Evolutionary conservation across 164 flowering plant species (phyloP).

Genomic region (Annona cherimola): DNA sequence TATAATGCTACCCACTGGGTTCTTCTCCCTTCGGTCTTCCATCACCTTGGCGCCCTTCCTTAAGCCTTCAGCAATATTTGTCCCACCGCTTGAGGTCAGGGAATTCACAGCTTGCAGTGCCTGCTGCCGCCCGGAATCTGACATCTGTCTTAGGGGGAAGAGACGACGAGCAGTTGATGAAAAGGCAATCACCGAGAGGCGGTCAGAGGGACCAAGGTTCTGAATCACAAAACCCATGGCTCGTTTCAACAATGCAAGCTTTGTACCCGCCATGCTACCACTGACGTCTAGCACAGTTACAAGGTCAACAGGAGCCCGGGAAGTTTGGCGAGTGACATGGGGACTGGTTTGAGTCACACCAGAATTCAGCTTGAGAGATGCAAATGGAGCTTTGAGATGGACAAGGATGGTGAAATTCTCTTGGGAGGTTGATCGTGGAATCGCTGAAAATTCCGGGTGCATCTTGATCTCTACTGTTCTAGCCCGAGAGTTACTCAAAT

Average conservation of each 20-base stretch:
- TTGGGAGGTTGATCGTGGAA: conserved; percentile 39
- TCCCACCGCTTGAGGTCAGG: conserved; percentile 74
- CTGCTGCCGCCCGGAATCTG: conserved; percentile 61
- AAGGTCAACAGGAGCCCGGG: conserved; percentile 85
- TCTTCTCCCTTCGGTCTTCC: conserved; percentile 66
- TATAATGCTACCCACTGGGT: conserved; percentile 76
- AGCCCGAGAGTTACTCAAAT: background rate
- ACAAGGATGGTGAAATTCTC: conserved; percentile 55
- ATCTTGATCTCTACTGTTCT: conserved; percentile 48
- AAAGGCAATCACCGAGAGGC: conserved; percentile 91
- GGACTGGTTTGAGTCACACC: conserved; percentile 13
- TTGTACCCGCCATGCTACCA: conserved; percentile 98
- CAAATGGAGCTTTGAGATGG: conserved; percentile 76
- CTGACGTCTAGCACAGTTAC: conserved; percentile 96
- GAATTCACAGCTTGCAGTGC: conserved; percentile 84
- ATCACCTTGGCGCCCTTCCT: conserved; percentile 77
- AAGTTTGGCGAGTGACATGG: conserved; percentile 29
- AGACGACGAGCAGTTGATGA: conserved; percentile 86
- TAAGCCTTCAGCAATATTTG: conserved; percentile 89
- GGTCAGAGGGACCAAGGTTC: conserved; percentile 74
- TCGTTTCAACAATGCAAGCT: conserved; percentile 80
- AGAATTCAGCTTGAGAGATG: conserved; percentile 16
- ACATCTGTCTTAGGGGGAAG: conserved; percentile 78
- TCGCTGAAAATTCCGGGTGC: conserved; percentile 70
- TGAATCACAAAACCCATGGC: conserved; percentile 96